These are phyloP conservation scores for Alternaria arbusti DNA, from an alignment of 2,329 filamentous ascomycete genomes.

Conservation along the genomic window DNA sequence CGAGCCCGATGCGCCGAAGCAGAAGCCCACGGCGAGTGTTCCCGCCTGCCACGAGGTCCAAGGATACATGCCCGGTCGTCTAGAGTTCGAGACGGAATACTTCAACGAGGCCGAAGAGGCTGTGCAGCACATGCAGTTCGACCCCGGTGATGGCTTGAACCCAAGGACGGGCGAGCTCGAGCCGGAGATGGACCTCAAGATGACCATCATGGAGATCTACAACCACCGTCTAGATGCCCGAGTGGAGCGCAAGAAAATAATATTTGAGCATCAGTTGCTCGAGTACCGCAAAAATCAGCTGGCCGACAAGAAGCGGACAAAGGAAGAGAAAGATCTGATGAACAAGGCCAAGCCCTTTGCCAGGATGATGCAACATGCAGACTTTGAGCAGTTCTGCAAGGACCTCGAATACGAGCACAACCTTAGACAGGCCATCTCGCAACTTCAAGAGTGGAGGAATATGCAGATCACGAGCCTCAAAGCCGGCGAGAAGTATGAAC, in stretches of 20 bases:
- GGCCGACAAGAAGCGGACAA: conserved; percentile 90
- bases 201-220: conserved; percentile 98
- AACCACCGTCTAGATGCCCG: conserved; percentile 89
- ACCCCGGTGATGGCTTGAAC: conserved; percentile 92
- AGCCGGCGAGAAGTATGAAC: conserved; percentile 89
- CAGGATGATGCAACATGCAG: conserved; percentile 91
- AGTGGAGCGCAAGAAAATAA: conserved; percentile 92
- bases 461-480: conserved; percentile 84
- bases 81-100: conserved; percentile 98
- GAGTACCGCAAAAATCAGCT: conserved; percentile 93
- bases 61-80: conserved; percentile 95
- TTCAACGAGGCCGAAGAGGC: conserved; percentile 98
- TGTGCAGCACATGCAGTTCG: conserved; percentile 97
- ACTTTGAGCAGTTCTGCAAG: conserved; percentile 85
- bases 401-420: conserved; percentile 91
- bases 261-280: conserved; percentile 92
- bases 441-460: conserved; percentile 92
- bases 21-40: conserved; percentile 93
- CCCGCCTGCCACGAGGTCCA: conserved; percentile 97
- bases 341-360: conserved; percentile 97
- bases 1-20: conserved; percentile 83
- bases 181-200: conserved; percentile 95
- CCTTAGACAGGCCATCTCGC: conserved; percentile 83
- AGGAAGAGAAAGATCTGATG: conserved; percentile 89
- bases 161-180: conserved; percentile 83